Base-by-base conservation (phyloP, 1,284 basidiomycete genomes). In the Austroboletus novae-zelandiae region DNA sequence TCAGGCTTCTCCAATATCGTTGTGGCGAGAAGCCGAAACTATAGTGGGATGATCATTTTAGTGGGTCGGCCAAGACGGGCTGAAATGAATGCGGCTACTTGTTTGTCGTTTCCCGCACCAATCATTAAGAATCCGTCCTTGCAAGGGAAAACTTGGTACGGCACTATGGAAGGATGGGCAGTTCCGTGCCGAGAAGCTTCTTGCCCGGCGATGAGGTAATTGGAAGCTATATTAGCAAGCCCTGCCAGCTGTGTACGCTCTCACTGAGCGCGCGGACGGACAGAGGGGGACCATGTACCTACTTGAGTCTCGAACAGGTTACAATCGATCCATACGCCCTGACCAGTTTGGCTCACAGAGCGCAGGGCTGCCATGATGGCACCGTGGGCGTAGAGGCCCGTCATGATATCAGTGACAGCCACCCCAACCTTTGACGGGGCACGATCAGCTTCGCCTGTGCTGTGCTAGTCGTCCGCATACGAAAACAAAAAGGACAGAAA, bases 71-170 rank as follows among this genome's bases (percentile, higher is more conserved):
- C 7, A 43, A 25, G 32, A 29, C 30, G 37, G 35, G 36, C 37
- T 27, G 27, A 27, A 47, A 47, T 43, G 48, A 50, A 53, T 20
- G 48, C 17, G 39, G 45, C 53, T 61, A 89, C 91, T 76, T 92
- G 93, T 57, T 82, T 86, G 63, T 96, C 85, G 70, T 96, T 97
- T 1, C 93, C 94, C 2, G 91, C 94, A 40, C 93, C 94, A 49
- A 98, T 84, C 93, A 97, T 96, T 53, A 97, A 71, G 65, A 84
- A 94, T n/a, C 90, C 89, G 64, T 94, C 86, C 62, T 84, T 80
- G 65, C 93, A 95, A 1, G 88, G 82, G 67, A 98, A 94, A 8
- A 91, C 91, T 68, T 95, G 89, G 71, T 95, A 96, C 0, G 93
- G 93, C 2, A 94, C 93, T 60, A 95, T 86, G 9, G 89, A 92